Base-by-base conservation (phyloP, 2,329 filamentous ascomycete genomes). In the Penicillium verrucosum region DNA sequence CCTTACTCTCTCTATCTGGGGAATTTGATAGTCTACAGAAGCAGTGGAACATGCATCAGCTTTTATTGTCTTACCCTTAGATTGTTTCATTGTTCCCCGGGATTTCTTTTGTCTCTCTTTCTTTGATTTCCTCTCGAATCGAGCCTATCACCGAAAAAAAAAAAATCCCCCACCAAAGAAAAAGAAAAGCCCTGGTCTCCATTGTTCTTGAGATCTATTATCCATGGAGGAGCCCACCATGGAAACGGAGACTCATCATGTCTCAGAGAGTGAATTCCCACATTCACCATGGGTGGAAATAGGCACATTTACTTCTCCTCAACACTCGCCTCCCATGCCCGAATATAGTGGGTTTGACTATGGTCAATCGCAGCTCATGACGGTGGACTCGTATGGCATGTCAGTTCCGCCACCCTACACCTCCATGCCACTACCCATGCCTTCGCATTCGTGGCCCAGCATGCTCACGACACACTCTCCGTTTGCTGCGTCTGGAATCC, bases 391-490 rank as follows among this genome's bases (percentile, higher is more conserved):
- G 56, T 85, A 80, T 65, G 75, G 72, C 62, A 78, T 81, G 64
- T 81, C 85, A 65, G 80, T 84, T 63, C 82, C 82, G 64, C 80
- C 83, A 60, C 78, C 83, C 58, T 81, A 82, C 65, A 75, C 77
- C 40, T 76, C 79, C 32, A 85, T 89, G 23, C 87, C 89, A 69
- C 78, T 92, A 62, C 86, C 90, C 65, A 89, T 89, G 78, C 86
- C 87, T 23, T 81, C 81, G 45, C 82, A 87, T 50, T 65, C 71
- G 60, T 95, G 90, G 90, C 90, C 90, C 8, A 93, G 89, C 72
- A 88, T 92, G 82, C 78, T 93, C 70, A 89, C 88, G 44, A 89
- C 88, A 62, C 88, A 89, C 43, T 80, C 83, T 42, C 84, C 75
- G 63, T 90, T 85, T 68, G 81, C 85, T 43, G 81, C 86, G 40